These are phyloP conservation scores for Escovopsis sp. DNA, from an alignment of 2,329 filamentous ascomycete species.

Conservation along the genomic window DNA sequence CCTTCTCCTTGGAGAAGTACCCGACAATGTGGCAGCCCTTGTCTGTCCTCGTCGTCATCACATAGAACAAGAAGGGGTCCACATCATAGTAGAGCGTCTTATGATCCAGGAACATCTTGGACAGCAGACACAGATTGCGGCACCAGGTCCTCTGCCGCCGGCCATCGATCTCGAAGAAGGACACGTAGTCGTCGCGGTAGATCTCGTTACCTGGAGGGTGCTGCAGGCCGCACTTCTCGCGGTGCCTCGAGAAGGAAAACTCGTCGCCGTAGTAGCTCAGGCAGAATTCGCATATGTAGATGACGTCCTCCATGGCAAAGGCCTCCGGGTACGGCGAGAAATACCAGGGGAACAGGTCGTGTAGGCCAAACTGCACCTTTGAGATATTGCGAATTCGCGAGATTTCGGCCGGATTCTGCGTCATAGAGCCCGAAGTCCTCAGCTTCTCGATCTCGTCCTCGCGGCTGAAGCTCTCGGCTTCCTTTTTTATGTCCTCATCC, in stretches of 20 bases:
- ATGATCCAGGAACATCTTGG: constrained; percentile 93
- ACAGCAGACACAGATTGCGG: constrained; percentile 83
- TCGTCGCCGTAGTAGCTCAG: constrained; percentile 76
- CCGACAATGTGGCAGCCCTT: constrained; percentile 91
- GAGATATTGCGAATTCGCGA: constrained; percentile 90
- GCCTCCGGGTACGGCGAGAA: constrained; percentile 91
- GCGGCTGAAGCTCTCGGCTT: constrained; percentile 48
- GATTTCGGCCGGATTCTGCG: constrained; percentile 93
- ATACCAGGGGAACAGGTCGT: constrained; percentile 94
- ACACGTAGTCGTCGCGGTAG: constrained; percentile 85
- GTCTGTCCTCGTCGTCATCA: constrained; percentile 82
- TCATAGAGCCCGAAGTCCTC: constrained; percentile 91
- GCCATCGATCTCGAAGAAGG: constrained; percentile 95
- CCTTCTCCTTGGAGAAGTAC: constrained; percentile 99
- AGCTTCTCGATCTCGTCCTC: constrained; percentile 95
- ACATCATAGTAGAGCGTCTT: constrained; percentile 99
- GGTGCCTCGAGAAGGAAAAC: constrained; percentile 71
- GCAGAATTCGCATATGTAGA: constrained; percentile 97
- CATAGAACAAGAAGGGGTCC: constrained; percentile 97
- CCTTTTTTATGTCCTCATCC: constrained; percentile 27
- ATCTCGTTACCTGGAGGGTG: constrained; percentile 97
- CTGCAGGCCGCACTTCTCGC: constrained; percentile 74
- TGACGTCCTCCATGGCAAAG: constrained; percentile 75
- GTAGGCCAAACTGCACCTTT: constrained; percentile 83
- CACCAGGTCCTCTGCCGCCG: constrained; percentile 91